Evolutionary conservation across 2,329 filamentous ascomycete species (phyloP), one percentile per base, ranked within the genome.

Genomic region (Onygenales sp.): DNA sequence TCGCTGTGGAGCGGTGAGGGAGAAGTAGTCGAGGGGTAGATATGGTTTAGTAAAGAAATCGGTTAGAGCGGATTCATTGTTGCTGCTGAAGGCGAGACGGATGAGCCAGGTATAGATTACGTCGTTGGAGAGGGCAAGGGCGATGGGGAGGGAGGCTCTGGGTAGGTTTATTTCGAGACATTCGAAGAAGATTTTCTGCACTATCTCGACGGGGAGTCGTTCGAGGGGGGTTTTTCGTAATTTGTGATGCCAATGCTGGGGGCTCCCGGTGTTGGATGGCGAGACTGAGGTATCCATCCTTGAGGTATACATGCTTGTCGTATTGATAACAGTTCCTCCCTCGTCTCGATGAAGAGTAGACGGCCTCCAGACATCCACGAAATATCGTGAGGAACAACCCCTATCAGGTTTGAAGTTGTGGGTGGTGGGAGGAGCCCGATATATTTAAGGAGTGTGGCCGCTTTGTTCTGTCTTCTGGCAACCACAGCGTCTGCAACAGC

Each of bases 111-210:
- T 67, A 57, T 74, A 75, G 10, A 77, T 63, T 9, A 66, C 55
- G 4, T 65, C 64, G 10, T 66, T 65, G 11, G 73, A 73, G 4
- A 77, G 65, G 10, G 64, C 64, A 17, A 60, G 52, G 21, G 70
- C 67, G 37, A 80, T 63, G 34, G 65, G 56, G 4, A 62, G 62
- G 0, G 77, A 80, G 6, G 71, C 67, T 42, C 67, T 66, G 0
- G 74, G 69, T 9, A 77, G 65, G 48, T 75, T 73, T 56, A 77
- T 59, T 58, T 78, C 75, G n/a, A 74, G 64, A 21, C 70, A 69
- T 33, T 69, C 59, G n/a, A 76, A 67, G 59, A 80, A 80, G 50
- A 80, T 78, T 44, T 68, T 67, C 56, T 80, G 72, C 5, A 79
- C 48, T 6, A 59, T 27, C 42, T 59, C 58, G 42, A 54, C 44